Evolutionary conservation across 2,329 filamentous ascomycete genomes (phyloP), one percentile per base, ranked within the genome.

Genomic region (Tolypocladium cylindrosporum): DNA sequence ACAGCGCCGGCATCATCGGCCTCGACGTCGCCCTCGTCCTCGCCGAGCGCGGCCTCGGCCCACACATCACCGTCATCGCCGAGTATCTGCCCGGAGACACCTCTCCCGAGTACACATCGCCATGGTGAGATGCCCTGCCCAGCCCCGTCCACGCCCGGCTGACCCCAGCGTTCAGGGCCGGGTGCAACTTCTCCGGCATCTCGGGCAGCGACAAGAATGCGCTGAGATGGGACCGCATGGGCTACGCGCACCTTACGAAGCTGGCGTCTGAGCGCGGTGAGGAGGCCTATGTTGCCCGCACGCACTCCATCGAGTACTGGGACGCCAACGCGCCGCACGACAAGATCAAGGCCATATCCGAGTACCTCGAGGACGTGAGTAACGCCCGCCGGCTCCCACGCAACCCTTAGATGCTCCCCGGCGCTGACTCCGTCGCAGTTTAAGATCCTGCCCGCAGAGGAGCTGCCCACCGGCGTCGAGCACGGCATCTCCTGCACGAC

Each of bases 151-250:
- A 8, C 8, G 9, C 45, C 34, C 13, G 9, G 7, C 45, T 50
- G 27, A n/a, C 45, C 16, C 10, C 8, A 1, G 16, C 27, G 27
- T n/a, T 4, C 34, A 71, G 74, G 72, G 75, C 75, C 11, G 75
- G 75, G 3, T 75, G 72, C 59, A 77, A 77, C 61, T 76, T 76
- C 61, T 77, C 75, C 0, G 74, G 72, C 43, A 74, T 77, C 51
- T 76, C 75, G 0, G 74, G 74, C 27, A 70, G 62, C 16, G 73
- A 77, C 55, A 60, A 64, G 21, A 76, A 77, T 54, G 74, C 74
- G 0, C 59, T 77, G 48, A 70, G 69, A 36, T 77, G 75, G 74
- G 75, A 77, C 56, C 67, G 65, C 1, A 56, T 68, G 2, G 74
- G 75, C 0, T 77, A 77, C 50, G 63, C 66, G 16, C 66, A 75